phyloP scores from a whole-genome alignment of 495 filamentous ascomycete genomes.

The Cercophora sp. region DNA sequence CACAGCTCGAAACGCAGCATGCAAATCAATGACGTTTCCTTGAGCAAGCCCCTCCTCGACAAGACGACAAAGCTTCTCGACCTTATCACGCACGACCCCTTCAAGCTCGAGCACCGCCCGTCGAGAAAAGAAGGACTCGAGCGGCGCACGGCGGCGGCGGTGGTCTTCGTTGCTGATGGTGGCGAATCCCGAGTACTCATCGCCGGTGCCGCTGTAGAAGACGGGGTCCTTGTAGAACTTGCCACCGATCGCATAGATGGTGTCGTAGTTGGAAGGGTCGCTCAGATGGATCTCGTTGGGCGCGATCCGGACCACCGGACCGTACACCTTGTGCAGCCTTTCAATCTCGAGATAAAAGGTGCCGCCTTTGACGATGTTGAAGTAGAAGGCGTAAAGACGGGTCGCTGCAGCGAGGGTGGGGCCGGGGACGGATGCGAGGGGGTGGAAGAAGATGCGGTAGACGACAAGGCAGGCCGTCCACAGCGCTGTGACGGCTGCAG shows the following conservation, averaged over 20 bases:
- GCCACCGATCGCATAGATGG: constrained; percentile 30
- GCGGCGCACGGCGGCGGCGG: neutral
- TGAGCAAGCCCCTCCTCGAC: neutral
- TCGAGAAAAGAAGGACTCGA: constrained; percentile 2
- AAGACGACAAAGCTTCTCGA: constrained; percentile 2
- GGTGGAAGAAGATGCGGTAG: neutral
- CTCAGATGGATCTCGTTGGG: constrained; percentile 27
- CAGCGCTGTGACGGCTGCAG: neutral
- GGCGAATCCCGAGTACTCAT: neutral
- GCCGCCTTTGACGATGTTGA: neutral
- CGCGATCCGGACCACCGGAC: constrained; percentile 6
- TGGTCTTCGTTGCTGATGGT: constrained; percentile 1
- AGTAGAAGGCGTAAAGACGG: constrained; percentile 6
- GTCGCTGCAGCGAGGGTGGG: neutral
- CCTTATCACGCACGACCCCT: neutral
- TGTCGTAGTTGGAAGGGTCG: constrained; percentile 37
- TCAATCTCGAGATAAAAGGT: constrained; percentile 3
- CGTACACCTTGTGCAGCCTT: neutral
- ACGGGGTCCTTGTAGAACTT: constrained; percentile 28
- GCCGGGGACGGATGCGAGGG: constrained; percentile 1
- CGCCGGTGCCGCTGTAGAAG: constrained; percentile 11
- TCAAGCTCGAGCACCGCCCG: neutral
- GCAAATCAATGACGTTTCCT: neutral
- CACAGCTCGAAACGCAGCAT: neutral
- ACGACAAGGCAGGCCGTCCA: neutral